Evolutionary conservation across 73 alveolate species (phyloP), one percentile per base, ranked within the genome.

Genomic region (Paramecium bursaria): DNA sequence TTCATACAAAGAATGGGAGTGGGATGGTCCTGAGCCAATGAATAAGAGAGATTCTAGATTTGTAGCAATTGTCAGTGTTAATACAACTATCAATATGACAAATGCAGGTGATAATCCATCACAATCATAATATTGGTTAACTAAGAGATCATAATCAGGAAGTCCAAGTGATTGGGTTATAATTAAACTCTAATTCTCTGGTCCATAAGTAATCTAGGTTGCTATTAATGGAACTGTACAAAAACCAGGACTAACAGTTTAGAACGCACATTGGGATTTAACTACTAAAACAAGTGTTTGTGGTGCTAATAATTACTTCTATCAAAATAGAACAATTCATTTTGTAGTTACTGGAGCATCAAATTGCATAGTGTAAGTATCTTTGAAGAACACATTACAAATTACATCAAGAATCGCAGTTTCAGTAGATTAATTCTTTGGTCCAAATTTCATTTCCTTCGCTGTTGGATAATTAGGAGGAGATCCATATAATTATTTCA

Each of bases 21-120:
- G 89, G 89, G 49, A 79, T 79, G 89, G 89, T 25, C 75, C 75
- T 21, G 89, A 79, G 73, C 89, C 89, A 21, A 31, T 48, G 52
- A 79, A 79, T 17, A 19, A 33, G 23, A 79, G 89, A 55, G 89
- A 79, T 6, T 53, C 75, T 3, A 79, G 73, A 27, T 79, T 50
- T 15, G 51, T 79, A 21, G 89, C 79, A 13, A 17, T 73, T 4
- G 54, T 73, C 13, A 31, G 46, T 49, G 60, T 53, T 3, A 27
- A 46, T 15, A 54, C 89, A 15, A 39, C 50, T 1, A 53, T 53
- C 22, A 54, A 79, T 17, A 30, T 79, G 48, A 48, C 51, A 7
- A 53, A 52, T 54, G 46, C 46, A 7, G 89, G 89, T 10, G 74
- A 33, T 26, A 79, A 52, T 79, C 89, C 89, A 35, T 39, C 82